These are phyloP conservation scores for Dictyostelium firmibasis DNA, from an alignment of 78 protist genomes.

Conservation along the genomic window DNA sequence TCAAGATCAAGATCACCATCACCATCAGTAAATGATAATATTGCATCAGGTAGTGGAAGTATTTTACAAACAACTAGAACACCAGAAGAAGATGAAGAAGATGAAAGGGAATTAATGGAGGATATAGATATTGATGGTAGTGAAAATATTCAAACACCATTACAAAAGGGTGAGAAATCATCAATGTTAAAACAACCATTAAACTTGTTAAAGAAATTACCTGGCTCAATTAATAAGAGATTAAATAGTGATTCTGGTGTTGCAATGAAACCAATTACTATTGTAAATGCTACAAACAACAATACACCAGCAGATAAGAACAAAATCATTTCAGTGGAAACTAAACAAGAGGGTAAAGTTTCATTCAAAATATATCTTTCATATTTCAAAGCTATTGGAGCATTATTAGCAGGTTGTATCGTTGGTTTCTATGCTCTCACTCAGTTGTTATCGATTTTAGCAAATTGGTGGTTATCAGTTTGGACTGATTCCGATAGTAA, in stretches of 20 bases:
- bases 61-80: neutral
- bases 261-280: neutral
- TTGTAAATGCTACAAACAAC: neutral
- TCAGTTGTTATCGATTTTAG: conserved; percentile 38
- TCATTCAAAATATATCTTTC: conserved; percentile 15
- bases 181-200: neutral
- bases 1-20: conserved; percentile 6
- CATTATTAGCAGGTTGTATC: neutral
- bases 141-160: neutral
- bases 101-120: conserved; percentile 21
- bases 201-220: neutral
- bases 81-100: neutral
- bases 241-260: neutral
- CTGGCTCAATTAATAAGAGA: neutral
- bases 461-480: conserved; percentile 57
- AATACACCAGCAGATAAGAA: too few species aligned
- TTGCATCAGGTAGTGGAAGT: neutral
- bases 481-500: conserved; percentile 8
- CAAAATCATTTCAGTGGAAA: conserved; percentile 68
- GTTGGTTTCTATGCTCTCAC: neutral
- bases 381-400: conserved; percentile 63
- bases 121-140: conserved; percentile 26
- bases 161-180: neutral
- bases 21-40: neutral
- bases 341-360: conserved; percentile 67